Base-by-base conservation (phyloP, 768 basidiomycete genomes). In the Mycena capillaripes region DNA sequence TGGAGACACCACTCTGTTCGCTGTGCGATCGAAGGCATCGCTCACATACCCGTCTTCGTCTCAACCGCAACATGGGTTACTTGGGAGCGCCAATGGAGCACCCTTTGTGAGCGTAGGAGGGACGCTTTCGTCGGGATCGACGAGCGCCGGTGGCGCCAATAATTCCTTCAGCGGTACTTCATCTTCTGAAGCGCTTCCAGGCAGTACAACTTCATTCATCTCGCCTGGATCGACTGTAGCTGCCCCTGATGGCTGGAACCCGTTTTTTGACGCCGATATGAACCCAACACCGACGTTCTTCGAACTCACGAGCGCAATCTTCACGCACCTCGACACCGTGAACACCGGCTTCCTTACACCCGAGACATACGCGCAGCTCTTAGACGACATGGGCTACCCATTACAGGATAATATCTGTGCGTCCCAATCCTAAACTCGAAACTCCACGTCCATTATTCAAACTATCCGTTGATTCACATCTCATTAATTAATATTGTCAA, bases 361-460 rank as follows among this genome's bases (percentile, higher is more conserved):
- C 2, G 74, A 75, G 36, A 63, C 29, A 3, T 75, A 72, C 46
- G 69, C 66, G 21, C 59, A 62, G 12, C 58, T 75, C 44, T 36
- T 70, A 16, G 70, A 75, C 38, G 74, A 75, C 10, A 55, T 69
- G 57, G 70, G 70, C 11, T 75, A 70, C 50, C n/a, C 67, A 21
- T 27, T 38, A 8, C 58, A 72, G 3, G 71, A 75, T 21, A 75
- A 75, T 62, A 61, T 69, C n/a, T 75, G 74, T 69, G 30, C 30
- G 74, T 57, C 52, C 30, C 30, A 32, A 5, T 44, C 25, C 11
- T 16, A 12, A 52, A 14, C 25, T 27, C 4, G n/a, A n/a, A n/a
- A n/a, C n/a, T n/a, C n/a, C n/a, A n/a, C n/a, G n/a, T n/a, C n/a
- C n/a, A n/a, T n/a, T n/a, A n/a, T n/a, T n/a, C n/a, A n/a, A n/a